These are phyloP conservation scores for Ananas comosus DNA, from an alignment of 176 grass and related monocot species.

Conservation along the genomic window DNA sequence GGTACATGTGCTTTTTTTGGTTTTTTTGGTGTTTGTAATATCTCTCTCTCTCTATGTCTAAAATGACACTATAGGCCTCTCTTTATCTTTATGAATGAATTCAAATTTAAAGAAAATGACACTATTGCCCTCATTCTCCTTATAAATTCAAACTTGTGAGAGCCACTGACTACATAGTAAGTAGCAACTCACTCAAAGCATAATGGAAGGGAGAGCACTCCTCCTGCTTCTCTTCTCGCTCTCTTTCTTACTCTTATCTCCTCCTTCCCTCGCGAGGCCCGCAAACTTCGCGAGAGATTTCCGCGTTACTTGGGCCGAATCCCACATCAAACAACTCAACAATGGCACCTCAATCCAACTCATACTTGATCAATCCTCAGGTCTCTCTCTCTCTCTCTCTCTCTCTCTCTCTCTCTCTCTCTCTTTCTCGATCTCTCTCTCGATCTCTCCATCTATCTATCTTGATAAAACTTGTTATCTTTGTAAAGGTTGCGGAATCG, in stretches of 20 bases:
- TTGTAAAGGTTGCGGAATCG: constrained; percentile 26
- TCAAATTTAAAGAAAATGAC: no score
- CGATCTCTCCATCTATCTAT: no score
- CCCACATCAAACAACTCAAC: constrained; percentile 19
- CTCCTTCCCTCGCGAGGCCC: constrained; percentile 9
- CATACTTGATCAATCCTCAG: constrained; percentile 18
- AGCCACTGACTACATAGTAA: background rate
- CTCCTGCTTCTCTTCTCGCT: background rate
- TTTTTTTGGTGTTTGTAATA: no score
- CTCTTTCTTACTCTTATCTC: background rate
- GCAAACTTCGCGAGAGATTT: constrained; percentile 28
- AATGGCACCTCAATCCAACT: constrained; percentile 21
- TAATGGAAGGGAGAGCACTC: constrained; percentile 1
- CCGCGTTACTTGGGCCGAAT: constrained; percentile 27
- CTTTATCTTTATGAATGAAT: no score
- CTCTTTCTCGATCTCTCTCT: background rate
- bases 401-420: background rate
- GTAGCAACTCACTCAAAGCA: background rate
- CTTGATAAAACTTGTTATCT: background rate
- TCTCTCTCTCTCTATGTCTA: no score
- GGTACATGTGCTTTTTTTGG: no score
- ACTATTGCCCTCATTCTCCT: no score
- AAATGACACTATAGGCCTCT: no score
- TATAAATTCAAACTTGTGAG: background rate
- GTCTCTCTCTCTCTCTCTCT: background rate